These are phyloP conservation scores for Sclerotinia borealis DNA, from an alignment of 2,329 filamentous ascomycete species.

Conservation along the genomic window DNA sequence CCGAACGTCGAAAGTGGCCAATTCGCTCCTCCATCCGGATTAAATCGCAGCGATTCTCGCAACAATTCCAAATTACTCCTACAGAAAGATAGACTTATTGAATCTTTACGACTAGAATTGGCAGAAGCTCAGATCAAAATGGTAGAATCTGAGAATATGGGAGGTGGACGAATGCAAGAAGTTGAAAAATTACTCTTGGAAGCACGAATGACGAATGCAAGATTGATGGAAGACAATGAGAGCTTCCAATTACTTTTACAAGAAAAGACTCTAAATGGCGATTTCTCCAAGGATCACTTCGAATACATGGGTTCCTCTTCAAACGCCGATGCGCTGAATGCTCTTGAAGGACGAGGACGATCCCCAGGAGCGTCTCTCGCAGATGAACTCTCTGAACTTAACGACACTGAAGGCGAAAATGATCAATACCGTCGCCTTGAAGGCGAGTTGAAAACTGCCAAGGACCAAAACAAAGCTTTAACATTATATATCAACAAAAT, in stretches of 20 bases:
- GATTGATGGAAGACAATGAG: slow-evolving; percentile 97
- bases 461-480: slow-evolving; percentile 94
- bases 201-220: slow-evolving; percentile 89
- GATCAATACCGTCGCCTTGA: slow-evolving; percentile 65
- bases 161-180: slow-evolving; percentile 79
- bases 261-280: slow-evolving; percentile 91
- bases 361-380: slow-evolving; percentile 58
- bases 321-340: slow-evolving; percentile 59
- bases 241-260: slow-evolving; percentile 93
- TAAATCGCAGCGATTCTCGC: slow-evolving; percentile 81
- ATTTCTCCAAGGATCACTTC: slow-evolving; percentile 79
- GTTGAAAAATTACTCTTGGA: slow-evolving; percentile 89
- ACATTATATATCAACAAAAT: slow-evolving; percentile 99
- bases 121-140: slow-evolving; percentile 94
- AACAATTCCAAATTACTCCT: slow-evolving; percentile 85
- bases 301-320: slow-evolving; percentile 46
- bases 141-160: slow-evolving; percentile 88
- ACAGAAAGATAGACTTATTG: slow-evolving; percentile 95
- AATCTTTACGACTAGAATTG: slow-evolving; percentile 83
- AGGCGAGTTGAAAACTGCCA: slow-evolving; percentile 68
- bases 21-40: slow-evolving; percentile 79
- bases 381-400: slow-evolving; percentile 71
- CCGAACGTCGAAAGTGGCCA: slow-evolving; percentile 67
- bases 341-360: slow-evolving; percentile 56
- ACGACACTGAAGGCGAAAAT: slow-evolving; percentile 53